These are phyloP conservation scores for Cercospora sesami DNA, from an alignment of 2,329 filamentous ascomycete species.

Conservation along the genomic window DNA sequence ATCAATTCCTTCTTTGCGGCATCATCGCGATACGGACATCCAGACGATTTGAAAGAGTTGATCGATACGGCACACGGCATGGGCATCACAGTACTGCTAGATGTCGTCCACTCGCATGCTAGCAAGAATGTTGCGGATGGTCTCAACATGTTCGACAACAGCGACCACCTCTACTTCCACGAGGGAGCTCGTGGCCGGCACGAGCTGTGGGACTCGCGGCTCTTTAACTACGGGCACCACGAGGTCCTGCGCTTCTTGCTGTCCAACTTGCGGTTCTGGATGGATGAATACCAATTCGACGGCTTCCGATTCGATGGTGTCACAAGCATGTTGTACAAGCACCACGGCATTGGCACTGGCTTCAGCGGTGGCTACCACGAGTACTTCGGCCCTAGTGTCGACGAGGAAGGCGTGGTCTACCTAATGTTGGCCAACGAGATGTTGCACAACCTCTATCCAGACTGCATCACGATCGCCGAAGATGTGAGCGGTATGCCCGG, in stretches of 20 bases:
- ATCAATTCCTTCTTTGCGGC: slow-evolving; percentile 99
- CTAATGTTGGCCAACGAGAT: slow-evolving; percentile 96
- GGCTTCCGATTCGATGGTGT: slow-evolving; percentile 98
- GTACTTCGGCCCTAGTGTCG: slow-evolving; percentile 86
- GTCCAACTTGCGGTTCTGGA: slow-evolving; percentile 96
- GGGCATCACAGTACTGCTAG: slow-evolving; percentile 86
- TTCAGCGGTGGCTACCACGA: slow-evolving; percentile 98
- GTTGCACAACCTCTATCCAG: slow-evolving; percentile 85
- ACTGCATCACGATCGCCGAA: slow-evolving; percentile 88
- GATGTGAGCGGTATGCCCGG: slow-evolving; percentile 99
- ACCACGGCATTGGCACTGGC: slow-evolving; percentile 97
- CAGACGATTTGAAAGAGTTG: slow-evolving; percentile 93
- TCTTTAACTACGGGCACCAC: slow-evolving; percentile 96
- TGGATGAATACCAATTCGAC: slow-evolving; percentile 97
- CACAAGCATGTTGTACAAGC: slow-evolving; percentile 94
- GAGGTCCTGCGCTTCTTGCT: slow-evolving; percentile 94
- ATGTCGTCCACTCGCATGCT: slow-evolving; percentile 96
- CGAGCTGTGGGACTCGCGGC: slow-evolving; percentile 90
- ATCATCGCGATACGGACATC: slow-evolving; percentile 89
- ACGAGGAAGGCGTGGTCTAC: slow-evolving; percentile 92
- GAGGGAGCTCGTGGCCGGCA: slow-evolving; percentile 79
- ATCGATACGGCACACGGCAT: slow-evolving; percentile 91
- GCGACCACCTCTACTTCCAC: slow-evolving; percentile 95
- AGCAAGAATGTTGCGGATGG: slow-evolving; percentile 97
- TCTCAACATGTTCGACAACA: slow-evolving; percentile 92